Evolutionary conservation across 2,329 filamentous ascomycete genomes (phyloP), one percentile per base, ranked within the genome.

Genomic region (Aspergillus glaucus): DNA sequence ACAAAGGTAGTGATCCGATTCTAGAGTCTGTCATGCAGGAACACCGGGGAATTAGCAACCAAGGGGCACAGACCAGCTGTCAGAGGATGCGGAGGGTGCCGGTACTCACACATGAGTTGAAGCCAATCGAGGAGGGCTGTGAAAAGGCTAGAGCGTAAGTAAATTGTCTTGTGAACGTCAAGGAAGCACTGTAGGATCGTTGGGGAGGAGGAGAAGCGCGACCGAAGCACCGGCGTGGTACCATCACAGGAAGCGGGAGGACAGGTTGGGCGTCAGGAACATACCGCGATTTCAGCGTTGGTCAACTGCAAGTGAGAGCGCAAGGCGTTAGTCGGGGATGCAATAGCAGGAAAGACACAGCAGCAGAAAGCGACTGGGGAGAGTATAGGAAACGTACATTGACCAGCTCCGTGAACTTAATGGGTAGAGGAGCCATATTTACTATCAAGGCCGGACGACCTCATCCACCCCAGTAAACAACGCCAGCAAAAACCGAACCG

Each of bases 1-100:
- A 73, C 93, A 98, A 64, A 98, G 88, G 74, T 86, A 98, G 68
- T 86, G 82, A 74, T 98, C 93, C 68, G 93, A 98, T 80, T 98
- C 93, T 76, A 98, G 82, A 71, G 93, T 98, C 91, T 96, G 55
- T 54, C 42, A 60, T 49, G 46, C 42, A 45, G 56, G 39, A 28
- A 49, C 24, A 62, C 48, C 47, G 34, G 45, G 47, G 14, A 40
- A 50, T 60, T 59, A 65, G 58, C 46, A 26, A 43, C 24, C 32
- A 41, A 24, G 21, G 43, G 41, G 17, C 37, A 40, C 37, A 40
- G 37, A 40, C 37, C 37, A 40, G 15, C 37, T 40, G 37, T 12
- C 17, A 21, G 10, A 43, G 26, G 21, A 15, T 28, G 21, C 39
- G 45, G 34, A 46, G 19, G 43, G 30, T 26, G 53, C 49, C 39